Conservation (phyloP, 768 basidiomycete species). For the Xerocomus brunneocitrinus region DNA sequence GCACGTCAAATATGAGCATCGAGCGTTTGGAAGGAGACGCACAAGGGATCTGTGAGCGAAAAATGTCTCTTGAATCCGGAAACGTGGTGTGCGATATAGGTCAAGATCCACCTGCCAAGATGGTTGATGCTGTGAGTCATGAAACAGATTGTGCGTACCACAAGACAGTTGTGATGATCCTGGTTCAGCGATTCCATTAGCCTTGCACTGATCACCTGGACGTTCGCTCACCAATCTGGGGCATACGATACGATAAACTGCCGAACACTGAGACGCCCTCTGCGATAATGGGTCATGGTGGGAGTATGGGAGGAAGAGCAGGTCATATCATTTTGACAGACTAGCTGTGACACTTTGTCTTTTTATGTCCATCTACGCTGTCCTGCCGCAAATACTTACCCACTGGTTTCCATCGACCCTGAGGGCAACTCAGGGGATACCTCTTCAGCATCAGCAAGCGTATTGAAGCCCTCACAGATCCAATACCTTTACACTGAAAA, state of each 20-base stretch:
- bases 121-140: neutral
- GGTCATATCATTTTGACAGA: too few species aligned
- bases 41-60: slow-evolving; percentile 73
- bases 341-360: neutral
- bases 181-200: slow-evolving; percentile 23
- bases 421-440: too few species aligned
- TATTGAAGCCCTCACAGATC: too few species aligned
- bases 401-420: too few species aligned
- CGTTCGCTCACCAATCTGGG: slow-evolving; percentile 63
- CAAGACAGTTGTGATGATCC: slow-evolving; percentile 60
- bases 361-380: neutral
- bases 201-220: neutral
- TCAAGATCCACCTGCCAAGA: slow-evolving; percentile 48
- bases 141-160: slow-evolving; percentile 43
- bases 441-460: too few species aligned
- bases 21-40: slow-evolving; percentile 26
- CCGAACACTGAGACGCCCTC: slow-evolving; percentile 14
- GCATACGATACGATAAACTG: slow-evolving; percentile 48
- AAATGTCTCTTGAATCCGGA: slow-evolving; percentile 74
- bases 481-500: too few species aligned
- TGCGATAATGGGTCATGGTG: slow-evolving; percentile 3
- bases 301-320: neutral
- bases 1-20: slow-evolving; percentile 12
- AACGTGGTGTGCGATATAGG: slow-evolving; percentile 49
- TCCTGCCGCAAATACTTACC: too few species aligned